Percentiles rank a stretch among this genome's conserved stretches.
These are phyloP conservation scores for Neurospora pannonica DNA, from an alignment of 495 filamentous ascomycete species.

Conservation along the genomic window DNA sequence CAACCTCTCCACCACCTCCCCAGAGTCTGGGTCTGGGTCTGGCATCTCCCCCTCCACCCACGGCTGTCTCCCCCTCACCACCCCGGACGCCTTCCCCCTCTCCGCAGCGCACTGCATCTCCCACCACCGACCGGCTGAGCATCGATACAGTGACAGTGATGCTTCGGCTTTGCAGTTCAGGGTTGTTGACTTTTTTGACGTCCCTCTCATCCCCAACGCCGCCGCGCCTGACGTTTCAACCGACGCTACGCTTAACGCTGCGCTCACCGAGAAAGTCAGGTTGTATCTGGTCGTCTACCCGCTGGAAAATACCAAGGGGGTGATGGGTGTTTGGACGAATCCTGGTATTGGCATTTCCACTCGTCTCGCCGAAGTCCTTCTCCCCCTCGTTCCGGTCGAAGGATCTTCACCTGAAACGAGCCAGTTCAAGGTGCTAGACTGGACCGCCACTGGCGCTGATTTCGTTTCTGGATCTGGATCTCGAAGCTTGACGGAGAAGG, in stretches of 20 bases:
- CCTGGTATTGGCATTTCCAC: constrained; percentile 30
- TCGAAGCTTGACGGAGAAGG: not conserved
- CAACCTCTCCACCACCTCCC: constrained; percentile 9
- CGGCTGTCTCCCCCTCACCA: constrained; percentile 18
- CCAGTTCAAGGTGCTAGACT: constrained; percentile 13
- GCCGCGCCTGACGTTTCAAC: not conserved
- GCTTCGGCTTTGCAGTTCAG: constrained; percentile 16
- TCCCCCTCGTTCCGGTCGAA: constrained; percentile 8
- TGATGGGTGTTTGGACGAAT: constrained; percentile 30
- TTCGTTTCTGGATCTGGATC: not conserved
- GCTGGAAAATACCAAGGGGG: constrained; percentile 8
- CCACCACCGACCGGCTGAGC: constrained; percentile 11
- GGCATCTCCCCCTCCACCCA: constrained; percentile 11
- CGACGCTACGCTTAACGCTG: not conserved
- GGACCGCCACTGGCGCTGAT: not conserved
- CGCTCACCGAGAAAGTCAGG: constrained; percentile 2
- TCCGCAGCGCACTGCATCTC: constrained; percentile 16
- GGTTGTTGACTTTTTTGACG: constrained; percentile 18
- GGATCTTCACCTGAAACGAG: too few relatives aligned
- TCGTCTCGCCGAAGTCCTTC: constrained; percentile 26
- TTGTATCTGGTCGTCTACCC: constrained; percentile 31
- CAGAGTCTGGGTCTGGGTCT: not conserved
- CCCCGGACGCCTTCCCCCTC: constrained; percentile 13
- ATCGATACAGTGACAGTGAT: constrained; percentile 28
- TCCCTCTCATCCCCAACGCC: not conserved